Conservation (phyloP, 495 filamentous ascomycete species). For the Tuber indicum region DNA sequence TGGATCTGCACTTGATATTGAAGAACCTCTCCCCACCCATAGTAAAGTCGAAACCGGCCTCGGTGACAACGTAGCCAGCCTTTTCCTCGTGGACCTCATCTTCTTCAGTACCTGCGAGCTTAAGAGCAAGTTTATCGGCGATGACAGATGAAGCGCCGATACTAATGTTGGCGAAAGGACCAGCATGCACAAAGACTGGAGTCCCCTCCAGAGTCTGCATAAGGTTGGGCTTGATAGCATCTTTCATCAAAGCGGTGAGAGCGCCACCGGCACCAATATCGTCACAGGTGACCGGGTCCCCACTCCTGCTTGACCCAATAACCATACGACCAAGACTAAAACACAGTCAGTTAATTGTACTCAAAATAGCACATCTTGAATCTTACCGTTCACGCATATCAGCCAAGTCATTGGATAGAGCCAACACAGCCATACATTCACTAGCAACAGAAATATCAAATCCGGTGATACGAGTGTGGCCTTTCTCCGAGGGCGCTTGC, state of each 20-base stretch:
- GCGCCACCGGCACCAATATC: slow-evolving; percentile 91
- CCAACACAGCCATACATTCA: slow-evolving; percentile 97
- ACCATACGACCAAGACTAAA: slow-evolving; percentile 79
- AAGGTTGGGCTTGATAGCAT: slow-evolving; percentile 96
- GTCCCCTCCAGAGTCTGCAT: slow-evolving; percentile 98
- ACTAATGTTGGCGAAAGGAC: slow-evolving; percentile 96
- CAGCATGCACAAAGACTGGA: slow-evolving; percentile 93
- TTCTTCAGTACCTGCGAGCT: slow-evolving; percentile 90
- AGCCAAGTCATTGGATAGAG: slow-evolving; percentile 74
- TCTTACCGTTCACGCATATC: slow-evolving; percentile 78
- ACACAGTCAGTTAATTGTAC: slow-evolving; percentile 1
- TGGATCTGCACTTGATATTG: slow-evolving; percentile 98
- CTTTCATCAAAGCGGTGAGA: slow-evolving; percentile 89
- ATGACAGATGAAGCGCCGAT: slow-evolving; percentile 93
- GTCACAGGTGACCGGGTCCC: slow-evolving; percentile 91
- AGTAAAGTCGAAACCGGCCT: slow-evolving; percentile 97
- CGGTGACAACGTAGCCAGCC: slow-evolving; percentile 91
- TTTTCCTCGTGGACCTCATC: slow-evolving; percentile 81
- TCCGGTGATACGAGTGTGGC: slow-evolving; percentile 71
- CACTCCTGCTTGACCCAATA: slow-evolving; percentile 74
- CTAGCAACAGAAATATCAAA: slow-evolving; percentile 97
- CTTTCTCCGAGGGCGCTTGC: slow-evolving; percentile 82
- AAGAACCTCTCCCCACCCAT: slow-evolving; percentile 99
- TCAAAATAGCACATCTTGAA: slow-evolving; percentile 5
- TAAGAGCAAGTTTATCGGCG: slow-evolving; percentile 89